Evolutionary conservation across 305 asterid species (phyloP).

Genomic region (Solanum hybrid): DNA sequence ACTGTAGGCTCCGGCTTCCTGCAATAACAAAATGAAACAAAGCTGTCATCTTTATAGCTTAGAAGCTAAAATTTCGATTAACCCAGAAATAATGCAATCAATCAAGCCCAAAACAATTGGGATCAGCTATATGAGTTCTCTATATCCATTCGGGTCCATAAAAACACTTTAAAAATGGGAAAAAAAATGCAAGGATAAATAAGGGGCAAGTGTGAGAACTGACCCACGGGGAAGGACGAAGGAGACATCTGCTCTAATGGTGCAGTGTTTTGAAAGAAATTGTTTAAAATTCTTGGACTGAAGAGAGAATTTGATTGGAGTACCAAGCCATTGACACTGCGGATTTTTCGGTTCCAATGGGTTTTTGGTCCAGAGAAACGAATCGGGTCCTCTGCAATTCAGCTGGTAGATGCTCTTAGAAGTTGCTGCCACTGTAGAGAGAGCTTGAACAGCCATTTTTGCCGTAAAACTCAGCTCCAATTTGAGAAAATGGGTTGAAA

Average conservation of each 20-base stretch:
- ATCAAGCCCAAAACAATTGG: background rate
- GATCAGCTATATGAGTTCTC: background rate
- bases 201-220: background rate
- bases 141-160: background rate
- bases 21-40: conserved; percentile 18
- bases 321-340: conserved; percentile 29
- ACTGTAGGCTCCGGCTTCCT: conserved; percentile 39
- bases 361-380: background rate
- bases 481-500: background rate
- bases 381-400: conserved; percentile 3
- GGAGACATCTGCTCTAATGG: conserved; percentile 26
- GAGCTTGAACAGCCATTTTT: conserved; percentile 30
- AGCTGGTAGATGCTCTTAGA: conserved; percentile 9
- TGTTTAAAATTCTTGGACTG: conserved; percentile 18
- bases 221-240: conserved; percentile 47
- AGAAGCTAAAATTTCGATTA: background rate
- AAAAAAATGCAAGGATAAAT: background rate
- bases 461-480: background rate
- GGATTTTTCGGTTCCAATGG: conserved; percentile 1
- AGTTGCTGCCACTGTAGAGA: conserved; percentile 17
- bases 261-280: conserved; percentile 14
- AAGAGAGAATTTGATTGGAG: conserved; percentile 15
- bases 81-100: background rate
- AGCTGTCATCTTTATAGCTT: conserved; percentile 1
- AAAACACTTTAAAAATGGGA: background rate